Percentiles rank a stretch among this genome's conserved stretches.
phyloP scores from a whole-genome alignment of 2,329 filamentous ascomycete genomes.

The Alternaria sp. region DNA sequence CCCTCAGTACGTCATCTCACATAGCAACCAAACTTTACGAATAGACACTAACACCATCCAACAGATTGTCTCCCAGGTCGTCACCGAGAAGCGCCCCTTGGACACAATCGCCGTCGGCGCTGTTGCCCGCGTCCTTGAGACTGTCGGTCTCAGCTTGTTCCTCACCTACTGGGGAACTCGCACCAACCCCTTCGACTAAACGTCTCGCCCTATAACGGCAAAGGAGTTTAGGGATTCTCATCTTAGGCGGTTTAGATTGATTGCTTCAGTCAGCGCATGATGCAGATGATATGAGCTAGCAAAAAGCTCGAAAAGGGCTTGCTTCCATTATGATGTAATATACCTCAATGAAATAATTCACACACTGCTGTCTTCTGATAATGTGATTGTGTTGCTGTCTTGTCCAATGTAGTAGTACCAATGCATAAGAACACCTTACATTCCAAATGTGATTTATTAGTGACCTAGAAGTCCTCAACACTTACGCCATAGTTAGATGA shows the following conservation, averaged over 20 bases:
- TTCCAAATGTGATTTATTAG: neutral
- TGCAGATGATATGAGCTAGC: slow-evolving; percentile 37
- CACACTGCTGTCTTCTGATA: neutral
- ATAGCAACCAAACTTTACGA: neutral
- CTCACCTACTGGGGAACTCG: slow-evolving; percentile 98
- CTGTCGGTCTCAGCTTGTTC: slow-evolving; percentile 88
- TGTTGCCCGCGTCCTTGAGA: slow-evolving; percentile 87
- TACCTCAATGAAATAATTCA: slow-evolving; percentile 34
- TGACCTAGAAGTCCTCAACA: too few species aligned
- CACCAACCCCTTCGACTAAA: slow-evolving; percentile 88
- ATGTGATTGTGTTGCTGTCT: neutral
- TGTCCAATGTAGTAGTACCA: neutral
- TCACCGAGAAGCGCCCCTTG: slow-evolving; percentile 89
- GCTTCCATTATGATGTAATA: slow-evolving; percentile 41
- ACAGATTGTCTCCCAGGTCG: slow-evolving; percentile 84
- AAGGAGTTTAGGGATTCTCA: slow-evolving; percentile 36
- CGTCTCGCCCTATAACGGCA: slow-evolving; percentile 24
- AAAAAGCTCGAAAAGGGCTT: slow-evolving; percentile 29
- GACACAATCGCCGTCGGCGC: slow-evolving; percentile 89
- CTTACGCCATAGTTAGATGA: too few species aligned
- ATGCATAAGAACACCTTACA: fast-evolving
- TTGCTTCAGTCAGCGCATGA: slow-evolving; percentile 27
- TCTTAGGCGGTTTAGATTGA: slow-evolving; percentile 42
- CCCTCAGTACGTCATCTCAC: slow-evolving; percentile 72
- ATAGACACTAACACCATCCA: slow-evolving; percentile 30